Evolutionary conservation across 2,329 filamentous ascomycete species (phyloP), one percentile per base, ranked within the genome.

Genomic region (Fusarium ramigenum): DNA sequence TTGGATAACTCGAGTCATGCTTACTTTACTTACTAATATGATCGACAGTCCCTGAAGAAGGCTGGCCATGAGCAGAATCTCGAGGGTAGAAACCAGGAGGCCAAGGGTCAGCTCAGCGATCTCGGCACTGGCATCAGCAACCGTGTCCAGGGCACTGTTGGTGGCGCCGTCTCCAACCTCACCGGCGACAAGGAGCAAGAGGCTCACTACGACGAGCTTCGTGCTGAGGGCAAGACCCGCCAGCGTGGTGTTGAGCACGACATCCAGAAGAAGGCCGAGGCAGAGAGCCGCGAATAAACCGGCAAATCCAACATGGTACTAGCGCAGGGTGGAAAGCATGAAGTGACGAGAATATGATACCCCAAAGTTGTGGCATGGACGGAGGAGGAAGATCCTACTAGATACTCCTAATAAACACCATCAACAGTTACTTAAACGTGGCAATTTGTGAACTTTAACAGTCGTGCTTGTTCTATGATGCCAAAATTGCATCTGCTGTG

Each of bases 201-300:
- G 85, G 81, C 85, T 53, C 89, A 90, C 80, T 93, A 90, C 79
- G 86, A 93, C 81, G 81, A 87, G 75, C 85, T 92, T 82, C 94
- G 96, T 79, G 94, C 96, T 77, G 84, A 89, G 73, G 95, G 95
- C 73, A 97, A 96, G 91, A 93, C 93, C 25, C 87, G 90, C 79
- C 93, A 97, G 87, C 89, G 94, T 25, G 93, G 94, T 56, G 95
- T 92, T 4, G 95, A 97, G 88, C 84, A 88, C 42, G 94, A 97
- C 79, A 87, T 97, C 63, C 84, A 92, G 82, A 95, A 94, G 89
- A 86, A 93, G 86, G 88, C 85, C 1, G 87, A 89, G 73, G 85
- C 86, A 47, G 79, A 80, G 50, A 68, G 64, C 44, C 63, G 49
- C n/a, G 32, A 44, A 23, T 78, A 75, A 67, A 59, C 30, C 23